These are phyloP conservation scores for Glycine tomentella DNA, from an alignment of 306 rosid genomes.

Conservation along the genomic window DNA sequence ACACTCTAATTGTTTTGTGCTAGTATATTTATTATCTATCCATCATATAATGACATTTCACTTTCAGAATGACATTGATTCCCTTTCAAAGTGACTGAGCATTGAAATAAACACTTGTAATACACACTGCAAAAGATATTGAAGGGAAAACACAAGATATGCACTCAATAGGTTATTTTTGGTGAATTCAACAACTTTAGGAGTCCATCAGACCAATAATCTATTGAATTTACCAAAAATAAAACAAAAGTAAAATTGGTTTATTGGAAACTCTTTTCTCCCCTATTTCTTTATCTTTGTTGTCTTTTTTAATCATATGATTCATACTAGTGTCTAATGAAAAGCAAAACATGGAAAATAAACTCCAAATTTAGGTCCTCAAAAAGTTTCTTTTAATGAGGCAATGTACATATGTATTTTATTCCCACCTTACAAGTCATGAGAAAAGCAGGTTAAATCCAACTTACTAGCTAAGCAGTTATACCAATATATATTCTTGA, in stretches of 20 bases:
- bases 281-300: too few species aligned
- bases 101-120: constrained; percentile 6
- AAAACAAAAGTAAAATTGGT: too few species aligned
- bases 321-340: constrained; percentile 6
- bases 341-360: constrained; percentile 21
- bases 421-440: constrained; percentile 33
- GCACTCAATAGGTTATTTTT: too few species aligned
- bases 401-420: constrained; percentile 46
- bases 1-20: too few species aligned
- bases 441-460: constrained; percentile 29
- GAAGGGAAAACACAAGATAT: not conserved
- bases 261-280: too few species aligned
- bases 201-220: too few species aligned
- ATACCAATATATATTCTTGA: not conserved
- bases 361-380: not conserved
- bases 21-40: constrained; percentile 13
- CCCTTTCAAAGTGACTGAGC: constrained; percentile 6
- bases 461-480: constrained; percentile 9
- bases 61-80: constrained; percentile 3
- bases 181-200: too few species aligned
- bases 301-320: constrained; percentile 20
- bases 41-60: constrained; percentile 26
- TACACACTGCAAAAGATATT: constrained; percentile 8
- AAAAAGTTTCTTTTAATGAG: constrained; percentile 27
- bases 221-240: too few species aligned